Evolutionary conservation across 2,329 filamentous ascomycete species (phyloP), one percentile per base, ranked within the genome.

Genomic region (Epichloe elymi): DNA sequence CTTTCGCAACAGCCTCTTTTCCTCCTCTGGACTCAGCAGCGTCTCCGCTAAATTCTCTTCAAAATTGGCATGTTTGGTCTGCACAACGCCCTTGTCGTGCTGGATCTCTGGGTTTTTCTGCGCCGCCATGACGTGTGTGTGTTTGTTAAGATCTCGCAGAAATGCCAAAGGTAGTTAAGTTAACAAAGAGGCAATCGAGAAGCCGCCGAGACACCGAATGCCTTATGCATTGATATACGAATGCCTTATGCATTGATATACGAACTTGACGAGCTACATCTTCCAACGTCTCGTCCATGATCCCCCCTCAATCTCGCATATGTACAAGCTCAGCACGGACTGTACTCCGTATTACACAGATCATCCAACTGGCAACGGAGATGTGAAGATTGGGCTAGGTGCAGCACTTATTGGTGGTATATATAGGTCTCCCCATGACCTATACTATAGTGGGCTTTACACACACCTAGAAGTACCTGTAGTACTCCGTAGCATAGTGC

Each of bases 1-100:
- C 49, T 70, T 76, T 17, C 71, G 66, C n/a, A 84, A 59, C 15
- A 85, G 60, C n/a, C 76, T 67, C 55, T 72, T 76, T 56, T 79
- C 60, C 33, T 65, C 63, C 10, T 61, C 58, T 3, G 50, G 47
- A 5, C 50, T 57, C 3, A 61, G 46, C 5, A 61, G 44, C 17
- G 54, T 54, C 46, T 58, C 50, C 14, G 40, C 37, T 1, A 26
- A 37, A 23, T 20, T 10, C 2, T 26, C 50, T 11, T 39, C 35
- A 19, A 42, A 26, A 17, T 45, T 35, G 41, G 14, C 36, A 14
- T 49, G 23, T 8, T 49, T 23, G 8, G 17, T 17, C 36, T 7
- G 35, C 14, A 46, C 20, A 4, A 41, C 35, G 26, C 40, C 7
- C 19, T 8, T 10, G 12, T 33, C 12, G 11, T 17, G 36, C 40